phyloP scores from a whole-genome alignment of 2,329 filamentous ascomycete species.

The Clonostachys byssicola region DNA sequence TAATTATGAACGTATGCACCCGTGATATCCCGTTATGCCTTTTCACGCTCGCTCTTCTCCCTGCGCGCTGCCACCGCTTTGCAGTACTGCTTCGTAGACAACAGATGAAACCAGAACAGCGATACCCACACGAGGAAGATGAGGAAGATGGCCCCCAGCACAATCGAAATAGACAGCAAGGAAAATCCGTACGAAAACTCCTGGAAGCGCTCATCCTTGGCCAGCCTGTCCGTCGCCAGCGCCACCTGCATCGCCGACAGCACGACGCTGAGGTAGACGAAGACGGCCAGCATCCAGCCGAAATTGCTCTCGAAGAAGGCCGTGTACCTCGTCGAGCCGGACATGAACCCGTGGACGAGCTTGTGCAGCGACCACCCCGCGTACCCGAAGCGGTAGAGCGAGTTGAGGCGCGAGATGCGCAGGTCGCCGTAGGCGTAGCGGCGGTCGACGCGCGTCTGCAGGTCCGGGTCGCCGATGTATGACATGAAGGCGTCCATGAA shows the following conservation, averaged over 20 bases:
- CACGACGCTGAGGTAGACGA: constrained; percentile 36
- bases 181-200: constrained; percentile 39
- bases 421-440: constrained; percentile 32
- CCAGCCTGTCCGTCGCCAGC: constrained; percentile 26
- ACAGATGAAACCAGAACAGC: constrained; percentile 2
- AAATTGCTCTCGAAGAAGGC: constrained; percentile 37
- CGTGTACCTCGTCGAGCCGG: constrained; percentile 18
- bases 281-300: constrained; percentile 27
- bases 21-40: no score
- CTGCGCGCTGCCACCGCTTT: no score
- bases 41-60: no score
- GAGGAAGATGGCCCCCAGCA: constrained; percentile 16
- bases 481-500: constrained; percentile 13
- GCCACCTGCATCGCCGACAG: constrained; percentile 47
- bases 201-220: constrained; percentile 30
- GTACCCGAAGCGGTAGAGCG: constrained; percentile 26
- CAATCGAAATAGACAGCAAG: constrained; percentile 32
- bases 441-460: constrained; percentile 21
- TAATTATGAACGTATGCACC: no score
- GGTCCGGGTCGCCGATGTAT: constrained; percentile 19
- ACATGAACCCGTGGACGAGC: constrained; percentile 9
- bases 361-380: constrained; percentile 9
- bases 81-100: no score
- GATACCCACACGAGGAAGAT: constrained; percentile 8
- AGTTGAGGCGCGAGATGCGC: constrained; percentile 27